Conservation (phyloP, 202 grass and related monocot genomes). For the Setaria italica region DNA sequence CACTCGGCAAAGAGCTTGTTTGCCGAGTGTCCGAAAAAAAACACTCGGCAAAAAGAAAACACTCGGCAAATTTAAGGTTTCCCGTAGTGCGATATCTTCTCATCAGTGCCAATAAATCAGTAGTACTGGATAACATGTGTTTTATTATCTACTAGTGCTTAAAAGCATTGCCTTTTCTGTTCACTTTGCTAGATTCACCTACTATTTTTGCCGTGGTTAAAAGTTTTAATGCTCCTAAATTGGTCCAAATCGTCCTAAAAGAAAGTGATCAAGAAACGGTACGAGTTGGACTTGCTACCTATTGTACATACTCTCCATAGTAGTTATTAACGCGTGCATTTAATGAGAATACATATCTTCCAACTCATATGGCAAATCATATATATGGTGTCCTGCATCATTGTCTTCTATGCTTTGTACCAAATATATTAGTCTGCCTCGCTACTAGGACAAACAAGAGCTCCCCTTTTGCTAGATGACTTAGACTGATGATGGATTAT, state of each 20-base stretch:
- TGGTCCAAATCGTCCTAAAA: not conserved
- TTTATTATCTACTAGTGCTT: not conserved
- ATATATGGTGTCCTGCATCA: not conserved
- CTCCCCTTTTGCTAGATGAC: no score
- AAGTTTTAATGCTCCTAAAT: not conserved
- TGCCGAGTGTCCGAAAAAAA: no score
- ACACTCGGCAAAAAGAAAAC: no score
- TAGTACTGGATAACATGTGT: not conserved
- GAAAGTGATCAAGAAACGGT: not conserved
- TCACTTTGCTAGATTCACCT: not conserved
- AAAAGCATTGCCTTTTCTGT: not conserved
- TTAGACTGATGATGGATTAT: no score
- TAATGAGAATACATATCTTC: constrained; percentile 4
- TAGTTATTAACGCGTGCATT: not conserved
- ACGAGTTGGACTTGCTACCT: constrained; percentile 24
- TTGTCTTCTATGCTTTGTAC: not conserved
- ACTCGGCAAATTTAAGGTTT: no score
- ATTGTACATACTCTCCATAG: not conserved
- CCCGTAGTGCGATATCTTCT: no score
- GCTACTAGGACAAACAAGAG: not conserved
- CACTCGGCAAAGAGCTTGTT: no score
- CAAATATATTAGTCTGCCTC: not conserved
- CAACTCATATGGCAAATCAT: not conserved
- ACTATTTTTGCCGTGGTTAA: not conserved
- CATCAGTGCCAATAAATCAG: no score